Percentiles rank a stretch among this genome's conserved stretches.
phyloP scores from a whole-genome alignment of 495 filamentous ascomycete species.

The Trichoderma gamsii region DNA sequence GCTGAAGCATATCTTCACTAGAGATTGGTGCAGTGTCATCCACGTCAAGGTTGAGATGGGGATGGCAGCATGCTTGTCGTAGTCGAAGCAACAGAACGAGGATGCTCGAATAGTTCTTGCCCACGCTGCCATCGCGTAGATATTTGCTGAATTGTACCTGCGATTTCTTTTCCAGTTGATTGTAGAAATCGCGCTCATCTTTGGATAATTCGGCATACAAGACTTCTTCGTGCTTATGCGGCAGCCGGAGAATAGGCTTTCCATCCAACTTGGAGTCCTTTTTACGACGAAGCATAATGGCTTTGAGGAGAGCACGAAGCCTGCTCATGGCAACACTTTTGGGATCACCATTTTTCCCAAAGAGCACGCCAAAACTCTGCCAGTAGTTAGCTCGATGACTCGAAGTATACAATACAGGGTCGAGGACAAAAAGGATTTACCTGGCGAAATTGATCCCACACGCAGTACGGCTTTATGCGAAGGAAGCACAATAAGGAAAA shows the following conservation, averaged over 20 bases:
- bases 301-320: slow-evolving; percentile 75
- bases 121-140: slow-evolving; percentile 62
- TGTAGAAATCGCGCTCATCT: slow-evolving; percentile 68
- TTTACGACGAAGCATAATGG: slow-evolving; percentile 77
- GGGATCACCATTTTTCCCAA: slow-evolving; percentile 26
- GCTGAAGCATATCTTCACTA: slow-evolving; percentile 52
- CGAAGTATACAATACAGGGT: not conserved
- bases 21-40: slow-evolving; percentile 48
- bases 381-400: slow-evolving; percentile 2
- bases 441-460: slow-evolving; percentile 50
- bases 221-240: slow-evolving; percentile 59
- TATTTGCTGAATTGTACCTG: slow-evolving; percentile 73
- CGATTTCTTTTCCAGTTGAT: slow-evolving; percentile 59
- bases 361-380: slow-evolving; percentile 33
- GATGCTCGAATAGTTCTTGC: slow-evolving; percentile 76
- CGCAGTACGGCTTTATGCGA: slow-evolving; percentile 71
- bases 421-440: slow-evolving; percentile 34
- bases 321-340: slow-evolving; percentile 55
- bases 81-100: slow-evolving; percentile 81
- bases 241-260: slow-evolving; percentile 70
- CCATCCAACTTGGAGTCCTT: slow-evolving; percentile 83
- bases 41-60: slow-evolving; percentile 78
- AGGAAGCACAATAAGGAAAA: slow-evolving; percentile 79
- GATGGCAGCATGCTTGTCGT: slow-evolving; percentile 89
- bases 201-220: slow-evolving; percentile 66